Percentiles rank a stretch among this genome's conserved stretches.
phyloP scores from a whole-genome alignment of 352 stramenopile genomes.

The Globisporangium ultimum region DNA sequence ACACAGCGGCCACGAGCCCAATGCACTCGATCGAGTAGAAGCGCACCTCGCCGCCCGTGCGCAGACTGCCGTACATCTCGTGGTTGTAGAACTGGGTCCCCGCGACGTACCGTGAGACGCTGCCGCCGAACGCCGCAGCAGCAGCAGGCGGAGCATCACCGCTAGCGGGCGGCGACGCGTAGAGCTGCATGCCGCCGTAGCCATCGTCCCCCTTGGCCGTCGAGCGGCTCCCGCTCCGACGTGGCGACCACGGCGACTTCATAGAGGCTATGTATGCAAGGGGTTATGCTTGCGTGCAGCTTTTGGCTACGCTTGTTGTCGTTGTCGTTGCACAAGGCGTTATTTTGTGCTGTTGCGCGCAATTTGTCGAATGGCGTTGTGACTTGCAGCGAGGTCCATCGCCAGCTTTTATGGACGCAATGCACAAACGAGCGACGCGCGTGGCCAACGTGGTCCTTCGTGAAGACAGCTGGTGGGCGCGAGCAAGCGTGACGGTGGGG shows the following conservation, averaged over 20 bases:
- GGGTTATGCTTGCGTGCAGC: not conserved
- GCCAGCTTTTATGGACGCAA: too few relatives aligned
- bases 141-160: not conserved
- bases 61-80: slow-evolving; percentile 49
- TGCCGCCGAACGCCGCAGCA: not conserved
- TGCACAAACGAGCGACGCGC: too few relatives aligned
- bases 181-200: slow-evolving; percentile 9
- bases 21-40: slow-evolving; percentile 20
- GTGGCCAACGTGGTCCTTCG: too few relatives aligned
- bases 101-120: slow-evolving; percentile 11
- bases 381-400: too few relatives aligned
- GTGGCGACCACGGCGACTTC: slow-evolving; percentile 11
- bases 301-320: not conserved
- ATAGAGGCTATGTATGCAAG: not conserved
- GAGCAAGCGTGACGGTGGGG: too few relatives aligned
- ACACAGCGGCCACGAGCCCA: slow-evolving; percentile 18
- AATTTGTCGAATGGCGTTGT: too few relatives aligned
- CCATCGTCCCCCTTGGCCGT: not conserved
- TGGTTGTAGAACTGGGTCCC: slow-evolving; percentile 45
- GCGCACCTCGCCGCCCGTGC: slow-evolving; percentile 12
- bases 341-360: too few relatives aligned
- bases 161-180: slow-evolving; percentile 1
- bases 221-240: not conserved
- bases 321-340: too few relatives aligned
- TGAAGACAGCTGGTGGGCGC: too few relatives aligned